These are phyloP conservation scores for Tuber indicum DNA, from an alignment of 495 filamentous ascomycete genomes.

Conservation along the genomic window DNA sequence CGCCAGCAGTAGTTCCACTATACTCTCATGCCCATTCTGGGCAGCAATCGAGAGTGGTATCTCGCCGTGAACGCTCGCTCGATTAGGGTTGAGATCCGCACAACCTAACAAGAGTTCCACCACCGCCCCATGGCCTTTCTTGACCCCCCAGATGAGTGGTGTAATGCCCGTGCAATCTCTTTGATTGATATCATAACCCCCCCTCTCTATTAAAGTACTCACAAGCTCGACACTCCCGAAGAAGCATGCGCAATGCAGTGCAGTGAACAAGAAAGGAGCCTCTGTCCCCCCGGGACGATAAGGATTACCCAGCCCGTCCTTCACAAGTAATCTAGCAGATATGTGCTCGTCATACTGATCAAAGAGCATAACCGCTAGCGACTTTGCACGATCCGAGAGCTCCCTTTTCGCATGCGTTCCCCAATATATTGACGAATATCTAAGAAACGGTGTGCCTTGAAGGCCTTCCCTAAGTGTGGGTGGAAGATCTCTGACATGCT, in stretches of 20 bases:
- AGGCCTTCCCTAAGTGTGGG: background rate
- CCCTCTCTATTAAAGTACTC: background rate
- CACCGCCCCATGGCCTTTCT: slow-evolving; percentile 25
- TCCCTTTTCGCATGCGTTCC: background rate
- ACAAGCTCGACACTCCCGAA: background rate
- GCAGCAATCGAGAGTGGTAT: slow-evolving; percentile 44
- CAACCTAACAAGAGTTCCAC: slow-evolving; percentile 26
- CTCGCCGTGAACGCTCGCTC: background rate
- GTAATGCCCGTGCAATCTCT: background rate
- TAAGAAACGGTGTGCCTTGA: background rate
- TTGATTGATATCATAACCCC: background rate
- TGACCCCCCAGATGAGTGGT: slow-evolving; percentile 40
- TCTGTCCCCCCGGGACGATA: too few relatives aligned
- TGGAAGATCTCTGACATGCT: background rate
- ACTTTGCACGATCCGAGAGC: background rate
- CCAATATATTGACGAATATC: background rate
- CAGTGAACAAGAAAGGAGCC: background rate
- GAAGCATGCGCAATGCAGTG: background rate
- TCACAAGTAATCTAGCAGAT: background rate
- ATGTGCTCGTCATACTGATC: background rate
- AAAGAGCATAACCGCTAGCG: background rate
- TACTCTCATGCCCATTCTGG: slow-evolving; percentile 41
- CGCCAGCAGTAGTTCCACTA: slow-evolving; percentile 32
- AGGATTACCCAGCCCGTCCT: too few relatives aligned
- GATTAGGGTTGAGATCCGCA: slow-evolving; percentile 35